Base-by-base conservation (phyloP, 352 stramenopile genomes). In the Phytophthora colocasiae region DNA sequence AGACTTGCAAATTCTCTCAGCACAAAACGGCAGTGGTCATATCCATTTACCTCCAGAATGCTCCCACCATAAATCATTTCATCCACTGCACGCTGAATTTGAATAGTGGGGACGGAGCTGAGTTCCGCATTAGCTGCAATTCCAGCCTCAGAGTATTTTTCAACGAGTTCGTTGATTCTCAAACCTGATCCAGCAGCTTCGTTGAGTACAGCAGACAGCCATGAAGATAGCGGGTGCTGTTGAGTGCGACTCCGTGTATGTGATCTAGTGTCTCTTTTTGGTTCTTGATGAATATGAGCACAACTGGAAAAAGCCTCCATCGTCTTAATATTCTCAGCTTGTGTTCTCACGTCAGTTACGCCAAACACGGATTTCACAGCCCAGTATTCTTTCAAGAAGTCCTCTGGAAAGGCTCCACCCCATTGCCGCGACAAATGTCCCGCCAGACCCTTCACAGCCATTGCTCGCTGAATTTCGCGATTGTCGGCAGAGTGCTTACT, bases 311-410 rank as follows among this genome's bases (percentile, higher is more conserved):
- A 89, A 1, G 80, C 77, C 36, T 89, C 72, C 36, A 80, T 71
- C 17, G 26, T 31, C 24, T 73, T 74, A 22, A 66, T 70, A 3
- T 63, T 73, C 34, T 60, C 29, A 6, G 58, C 50, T 69, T 80
- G 48, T 27, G 55, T 58, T 38, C 17, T 6, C 54, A 46, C n/a
- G 14, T 74, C 77, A 47, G 61, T 69, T 17, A 72, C 27, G 4
- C 61, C 46, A 66, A 85, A 81, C 34, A 82, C 63, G 2, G 74
- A 83, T 41, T 84, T 95, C 1, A 95, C 81, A 9, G 52, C 57
- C 86, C 86, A 95, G 50, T 87, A 91, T 14, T 91, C 83, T 15
- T 83, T 82, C 29, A 93, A 51, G 51, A 94, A 93, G 44, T 91
- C 81, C 29, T 95, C 84, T 1, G 83, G 80, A 5, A 68, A 58